A percentile compares a stretch with the other conserved stretches of the same genome.
These are phyloP conservation scores for Nannizziopsis barbatae DNA, from an alignment of 2,329 filamentous ascomycete genomes.

Conservation along the genomic window DNA sequence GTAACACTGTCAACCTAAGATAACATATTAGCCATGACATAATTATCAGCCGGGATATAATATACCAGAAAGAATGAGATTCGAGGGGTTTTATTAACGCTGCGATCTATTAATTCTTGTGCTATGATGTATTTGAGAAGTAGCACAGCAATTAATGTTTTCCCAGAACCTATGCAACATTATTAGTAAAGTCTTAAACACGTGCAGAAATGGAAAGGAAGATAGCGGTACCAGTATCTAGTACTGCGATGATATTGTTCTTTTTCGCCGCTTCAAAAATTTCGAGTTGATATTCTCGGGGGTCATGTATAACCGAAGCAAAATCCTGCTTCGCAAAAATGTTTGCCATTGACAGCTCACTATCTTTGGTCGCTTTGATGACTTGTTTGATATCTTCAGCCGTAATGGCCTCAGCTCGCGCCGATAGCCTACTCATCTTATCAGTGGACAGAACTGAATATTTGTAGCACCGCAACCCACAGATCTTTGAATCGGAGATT, in stretches of 20 bases:
- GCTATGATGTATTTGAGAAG: slow-evolving; percentile 67
- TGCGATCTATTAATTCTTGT: slow-evolving; percentile 61
- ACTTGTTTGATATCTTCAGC: slow-evolving; percentile 30
- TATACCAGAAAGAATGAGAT: slow-evolving; percentile 71
- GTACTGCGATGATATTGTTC: slow-evolving; percentile 80
- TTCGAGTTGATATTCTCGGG: slow-evolving; percentile 83
- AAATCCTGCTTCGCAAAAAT: slow-evolving; percentile 44
- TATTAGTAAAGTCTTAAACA: neutral
- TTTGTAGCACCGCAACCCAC: slow-evolving; percentile 21
- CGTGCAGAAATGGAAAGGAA: neutral
- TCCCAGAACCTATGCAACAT: slow-evolving; percentile 58
- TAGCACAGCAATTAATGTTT: slow-evolving; percentile 88
- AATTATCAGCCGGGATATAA: neutral
- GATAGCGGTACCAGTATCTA: slow-evolving; percentile 60
- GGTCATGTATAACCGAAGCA: slow-evolving; percentile 56
- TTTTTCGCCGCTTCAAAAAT: slow-evolving; percentile 78
- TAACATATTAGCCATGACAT: slow-evolving; percentile 15
- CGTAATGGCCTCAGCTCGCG: slow-evolving; percentile 35
- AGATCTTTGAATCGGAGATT: slow-evolving; percentile 42
- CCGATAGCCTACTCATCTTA: slow-evolving; percentile 24
- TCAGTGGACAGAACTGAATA: slow-evolving; percentile 7
- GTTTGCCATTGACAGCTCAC: slow-evolving; percentile 44
- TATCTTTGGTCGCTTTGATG: slow-evolving; percentile 27
- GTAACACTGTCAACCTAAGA: slow-evolving; percentile 69
- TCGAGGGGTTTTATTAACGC: slow-evolving; percentile 47